Percentiles rank a stretch among this genome's conserved stretches.
Evolutionary conservation across 2,329 filamentous ascomycete genomes (phyloP).

Genomic region (Beauveria medogensis): DNA sequence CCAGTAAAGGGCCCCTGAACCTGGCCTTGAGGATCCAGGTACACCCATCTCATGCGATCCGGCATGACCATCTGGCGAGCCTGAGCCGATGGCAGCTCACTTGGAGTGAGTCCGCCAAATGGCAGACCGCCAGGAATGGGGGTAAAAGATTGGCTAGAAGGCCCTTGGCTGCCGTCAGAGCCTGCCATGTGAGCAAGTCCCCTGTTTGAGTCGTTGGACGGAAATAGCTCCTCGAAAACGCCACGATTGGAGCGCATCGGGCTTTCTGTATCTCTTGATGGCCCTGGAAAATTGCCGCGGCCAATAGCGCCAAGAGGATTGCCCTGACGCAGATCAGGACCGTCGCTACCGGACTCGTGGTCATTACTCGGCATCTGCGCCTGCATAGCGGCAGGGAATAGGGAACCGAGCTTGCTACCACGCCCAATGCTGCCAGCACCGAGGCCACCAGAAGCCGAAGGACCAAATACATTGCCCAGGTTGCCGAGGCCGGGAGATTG

Average conservation of each 20-base stretch:
- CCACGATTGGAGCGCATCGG: conserved; percentile 48
- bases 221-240: conserved; percentile 48
- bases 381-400: conserved; percentile 86
- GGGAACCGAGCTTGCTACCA: conserved; percentile 72
- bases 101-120: conserved; percentile 27
- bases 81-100: conserved; percentile 54
- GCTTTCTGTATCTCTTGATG: conserved; percentile 49
- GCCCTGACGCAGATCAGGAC: conserved; percentile 50
- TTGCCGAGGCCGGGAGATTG: conserved; percentile 66
- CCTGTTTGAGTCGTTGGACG: conserved; percentile 22
- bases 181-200: conserved; percentile 23
- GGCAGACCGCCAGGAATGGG: conserved; percentile 27
- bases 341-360: conserved; percentile 52
- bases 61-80: conserved; percentile 97
- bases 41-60: conserved; percentile 97
- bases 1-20: conserved; percentile 94
- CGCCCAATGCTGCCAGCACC: conserved; percentile 62
- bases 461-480: conserved; percentile 62
- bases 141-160: conserved; percentile 24
- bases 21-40: conserved; percentile 86
- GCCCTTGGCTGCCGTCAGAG: background rate
- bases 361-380: conserved; percentile 76
- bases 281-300: conserved; percentile 48
- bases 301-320: conserved; percentile 62
- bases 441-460: conserved; percentile 44